Percentiles rank a stretch among this genome's conserved stretches.
Conservation (phyloP, 1,284 basidiomycete species). For the Cystobasidiaceae sp. region DNA sequence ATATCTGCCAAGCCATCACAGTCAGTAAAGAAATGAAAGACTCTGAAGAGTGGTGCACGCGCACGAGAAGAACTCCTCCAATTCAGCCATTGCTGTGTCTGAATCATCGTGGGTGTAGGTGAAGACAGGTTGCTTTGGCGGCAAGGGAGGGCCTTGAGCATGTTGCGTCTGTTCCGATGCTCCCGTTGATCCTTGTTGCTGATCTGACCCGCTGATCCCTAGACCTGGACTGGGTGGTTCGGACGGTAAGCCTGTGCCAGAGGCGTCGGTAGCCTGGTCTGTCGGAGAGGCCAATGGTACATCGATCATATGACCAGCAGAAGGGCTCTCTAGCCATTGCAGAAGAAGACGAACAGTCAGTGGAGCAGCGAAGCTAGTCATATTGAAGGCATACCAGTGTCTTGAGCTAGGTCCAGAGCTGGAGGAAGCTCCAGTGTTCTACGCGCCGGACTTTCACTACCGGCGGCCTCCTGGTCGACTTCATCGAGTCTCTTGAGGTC, state of each 20-base stretch:
- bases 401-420: constrained; percentile 9
- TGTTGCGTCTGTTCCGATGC: neutral
- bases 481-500: neutral
- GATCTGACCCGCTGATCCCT: no score
- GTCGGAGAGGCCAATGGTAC: constrained; percentile 15
- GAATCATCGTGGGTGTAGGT: constrained; percentile 32
- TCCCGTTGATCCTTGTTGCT: neutral
- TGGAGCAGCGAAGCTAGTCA: no score
- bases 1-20: constrained; percentile 18
- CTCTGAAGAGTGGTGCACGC: constrained; percentile 81
- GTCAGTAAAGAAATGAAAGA: neutral
- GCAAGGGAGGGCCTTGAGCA: neutral
- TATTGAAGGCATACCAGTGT: neutral
- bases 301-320: neutral
- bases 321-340: no score
- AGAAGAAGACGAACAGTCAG: no score
- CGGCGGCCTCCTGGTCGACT: neutral
- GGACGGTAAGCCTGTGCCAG: neutral
- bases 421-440: constrained; percentile 17
- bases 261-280: neutral
- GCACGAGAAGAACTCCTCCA: constrained; percentile 98
- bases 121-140: constrained; percentile 25
- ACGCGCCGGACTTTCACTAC: constrained; percentile 7
- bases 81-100: constrained; percentile 56
- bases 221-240: neutral